Conservation (phyloP, 805 yeast genomes). For the Yarrowia keelungensis region DNA sequence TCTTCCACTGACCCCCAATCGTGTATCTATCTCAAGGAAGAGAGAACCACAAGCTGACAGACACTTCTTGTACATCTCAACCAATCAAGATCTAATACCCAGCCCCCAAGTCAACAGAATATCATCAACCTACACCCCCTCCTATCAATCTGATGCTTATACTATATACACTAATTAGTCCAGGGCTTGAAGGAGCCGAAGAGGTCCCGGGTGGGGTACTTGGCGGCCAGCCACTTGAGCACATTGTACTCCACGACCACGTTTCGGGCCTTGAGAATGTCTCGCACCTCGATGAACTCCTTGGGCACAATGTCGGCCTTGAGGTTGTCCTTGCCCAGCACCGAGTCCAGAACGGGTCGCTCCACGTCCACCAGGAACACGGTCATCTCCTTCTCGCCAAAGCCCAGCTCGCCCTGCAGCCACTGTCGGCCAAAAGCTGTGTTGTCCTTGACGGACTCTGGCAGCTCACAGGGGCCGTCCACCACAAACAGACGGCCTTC, state of each 20-base stretch:
- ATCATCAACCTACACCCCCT: background rate
- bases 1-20: no score
- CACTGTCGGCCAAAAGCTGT: constrained; percentile 32
- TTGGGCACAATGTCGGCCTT: constrained; percentile 70
- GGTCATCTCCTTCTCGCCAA: constrained; percentile 29
- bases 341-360: constrained; percentile 34
- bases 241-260: constrained; percentile 56
- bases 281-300: constrained; percentile 82
- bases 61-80: no score
- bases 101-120: no score
- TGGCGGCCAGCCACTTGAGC: constrained; percentile 58
- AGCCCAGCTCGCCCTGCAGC: constrained; percentile 36
- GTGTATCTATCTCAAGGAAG: no score
- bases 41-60: no score
- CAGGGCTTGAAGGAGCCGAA: constrained; percentile 37
- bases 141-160: background rate
- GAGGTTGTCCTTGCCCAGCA: constrained; percentile 31
- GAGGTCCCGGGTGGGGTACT: constrained; percentile 40
- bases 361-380: constrained; percentile 21
- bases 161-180: constrained; percentile 38
- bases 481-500: constrained; percentile 74
- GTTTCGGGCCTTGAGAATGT: constrained; percentile 78
- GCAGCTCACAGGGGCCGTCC: constrained; percentile 54
- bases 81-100: no score
- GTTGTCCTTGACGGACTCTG: constrained; percentile 33